Percentiles rank a stretch among this genome's conserved stretches.
Conservation (phyloP, 2,329 filamentous ascomycete species). For the Aspergillus carbonarius region DNA sequence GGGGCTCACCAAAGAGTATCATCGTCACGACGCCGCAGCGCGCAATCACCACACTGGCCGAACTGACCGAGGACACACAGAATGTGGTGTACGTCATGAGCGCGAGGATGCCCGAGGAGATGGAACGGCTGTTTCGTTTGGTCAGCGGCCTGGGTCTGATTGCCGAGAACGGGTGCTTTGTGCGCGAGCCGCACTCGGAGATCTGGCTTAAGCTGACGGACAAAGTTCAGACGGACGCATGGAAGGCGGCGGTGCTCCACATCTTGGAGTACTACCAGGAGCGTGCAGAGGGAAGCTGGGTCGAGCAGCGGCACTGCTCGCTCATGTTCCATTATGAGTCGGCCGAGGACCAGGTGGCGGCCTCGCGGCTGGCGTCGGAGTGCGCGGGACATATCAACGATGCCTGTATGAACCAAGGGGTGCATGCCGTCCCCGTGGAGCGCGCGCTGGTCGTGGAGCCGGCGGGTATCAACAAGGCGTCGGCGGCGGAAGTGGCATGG, state of each 20-base stretch:
- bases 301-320: slow-evolving; percentile 90
- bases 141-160: slow-evolving; percentile 85
- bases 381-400: slow-evolving; percentile 96
- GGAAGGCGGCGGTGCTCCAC: slow-evolving; percentile 79
- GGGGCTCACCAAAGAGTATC: slow-evolving; percentile 79
- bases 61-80: slow-evolving; percentile 73
- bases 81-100: slow-evolving; percentile 96
- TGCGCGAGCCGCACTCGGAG: slow-evolving; percentile 67
- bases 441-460: slow-evolving; percentile 82
- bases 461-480: slow-evolving; percentile 82
- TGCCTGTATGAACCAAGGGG: slow-evolving; percentile 76
- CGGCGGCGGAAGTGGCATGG: slow-evolving; percentile 74
- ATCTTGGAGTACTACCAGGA: slow-evolving; percentile 90
- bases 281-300: slow-evolving; percentile 79
- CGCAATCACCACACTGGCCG: slow-evolving; percentile 77
- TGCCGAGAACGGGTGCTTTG: slow-evolving; percentile 90
- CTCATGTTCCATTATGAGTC: slow-evolving; percentile 87
- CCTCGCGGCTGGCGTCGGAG: slow-evolving; percentile 78
- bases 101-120: slow-evolving; percentile 78
- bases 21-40: slow-evolving; percentile 84
- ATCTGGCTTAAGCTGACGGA: slow-evolving; percentile 80
- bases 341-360: slow-evolving; percentile 72
- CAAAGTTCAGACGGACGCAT: slow-evolving; percentile 65
- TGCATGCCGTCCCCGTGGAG: slow-evolving; percentile 79
- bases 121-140: slow-evolving; percentile 80